A percentile compares a stretch with the other conserved stretches of the same genome.
Evolutionary conservation across 805 yeast species (phyloP).

Genomic region (Pichia scutulata): DNA sequence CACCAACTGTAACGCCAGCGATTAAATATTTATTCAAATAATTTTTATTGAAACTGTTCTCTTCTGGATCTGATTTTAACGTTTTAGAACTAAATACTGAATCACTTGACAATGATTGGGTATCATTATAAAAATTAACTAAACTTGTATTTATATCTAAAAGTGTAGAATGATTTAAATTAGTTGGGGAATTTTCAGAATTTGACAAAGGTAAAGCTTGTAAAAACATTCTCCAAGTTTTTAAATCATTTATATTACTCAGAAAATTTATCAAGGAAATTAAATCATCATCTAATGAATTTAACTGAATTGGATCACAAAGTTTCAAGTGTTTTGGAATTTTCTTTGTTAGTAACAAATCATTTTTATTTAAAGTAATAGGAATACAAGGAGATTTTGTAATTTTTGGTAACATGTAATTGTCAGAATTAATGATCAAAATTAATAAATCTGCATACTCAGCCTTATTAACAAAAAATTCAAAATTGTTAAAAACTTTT

Average conservation of each 20-base stretch:
- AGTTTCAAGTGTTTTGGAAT: slow-evolving; percentile 19
- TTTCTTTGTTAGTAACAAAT: slow-evolving; percentile 1
- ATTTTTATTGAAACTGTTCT: background rate
- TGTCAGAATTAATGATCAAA: slow-evolving; percentile 23
- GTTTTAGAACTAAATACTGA: background rate
- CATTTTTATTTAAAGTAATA: background rate
- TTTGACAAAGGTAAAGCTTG: background rate
- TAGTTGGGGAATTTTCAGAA: background rate
- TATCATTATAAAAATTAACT: slow-evolving; percentile 10
- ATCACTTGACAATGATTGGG: background rate
- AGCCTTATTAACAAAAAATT: slow-evolving; percentile 15
- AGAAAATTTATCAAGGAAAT: slow-evolving; percentile 28
- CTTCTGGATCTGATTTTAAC: background rate
- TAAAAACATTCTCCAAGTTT: slow-evolving; percentile 10
- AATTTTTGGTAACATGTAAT: slow-evolving; percentile 22
- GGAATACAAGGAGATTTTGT: slow-evolving; percentile 9
- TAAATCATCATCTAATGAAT: slow-evolving; percentile 24
- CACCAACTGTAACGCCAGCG: slow-evolving; percentile 24
- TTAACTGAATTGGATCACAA: slow-evolving; percentile 27
- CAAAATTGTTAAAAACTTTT: slow-evolving; percentile 24
- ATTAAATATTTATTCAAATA: background rate
- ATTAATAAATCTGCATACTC: slow-evolving; percentile 22
- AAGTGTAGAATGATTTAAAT: slow-evolving; percentile 9
- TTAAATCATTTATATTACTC: slow-evolving; percentile 17
- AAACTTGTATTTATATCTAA: slow-evolving; percentile 20